Percentiles rank a stretch among this genome's conserved stretches.
phyloP scores from a whole-genome alignment of 169 alveolate species.

The Eimeria praecox region DNA sequence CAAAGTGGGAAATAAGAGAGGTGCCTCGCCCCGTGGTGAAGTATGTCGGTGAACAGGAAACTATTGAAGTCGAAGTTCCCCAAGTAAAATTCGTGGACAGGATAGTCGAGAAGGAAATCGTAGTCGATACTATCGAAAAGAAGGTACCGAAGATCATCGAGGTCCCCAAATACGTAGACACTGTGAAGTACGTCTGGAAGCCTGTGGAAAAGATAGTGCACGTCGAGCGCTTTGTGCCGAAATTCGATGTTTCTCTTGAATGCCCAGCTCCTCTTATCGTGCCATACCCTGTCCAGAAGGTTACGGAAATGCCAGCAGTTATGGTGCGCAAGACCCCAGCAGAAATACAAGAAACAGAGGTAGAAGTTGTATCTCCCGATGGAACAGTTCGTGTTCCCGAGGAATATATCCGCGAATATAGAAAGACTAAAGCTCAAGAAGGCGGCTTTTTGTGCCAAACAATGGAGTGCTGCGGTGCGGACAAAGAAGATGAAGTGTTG shows the following conservation, averaged over 20 bases:
- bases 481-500: slow-evolving; percentile 68
- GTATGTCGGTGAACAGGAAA: slow-evolving; percentile 91
- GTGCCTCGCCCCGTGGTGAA: slow-evolving; percentile 92
- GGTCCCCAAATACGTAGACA: slow-evolving; percentile 90
- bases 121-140: slow-evolving; percentile 92
- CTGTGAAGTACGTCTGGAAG: slow-evolving; percentile 91
- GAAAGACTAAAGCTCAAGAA: slow-evolving; percentile 26
- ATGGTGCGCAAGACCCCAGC: slow-evolving; percentile 87
- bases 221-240: slow-evolving; percentile 90
- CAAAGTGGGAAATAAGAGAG: slow-evolving; percentile 92
- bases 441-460: slow-evolving; percentile 61
- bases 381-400: slow-evolving; percentile 87
- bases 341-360: slow-evolving; percentile 82
- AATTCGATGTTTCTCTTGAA: slow-evolving; percentile 91
- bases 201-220: slow-evolving; percentile 91
- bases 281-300: slow-evolving; percentile 91
- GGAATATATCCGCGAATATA: slow-evolving; percentile 85
- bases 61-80: slow-evolving; percentile 91
- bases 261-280: slow-evolving; percentile 93
- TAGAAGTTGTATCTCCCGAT: slow-evolving; percentile 85
- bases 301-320: slow-evolving; percentile 91
- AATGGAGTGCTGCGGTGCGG: slow-evolving; percentile 74
- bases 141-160: slow-evolving; percentile 91
- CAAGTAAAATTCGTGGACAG: slow-evolving; percentile 91
- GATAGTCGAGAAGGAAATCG: slow-evolving; percentile 90